A percentile compares a stretch with the other conserved stretches of the same genome.
Evolutionary conservation across 2,329 filamentous ascomycete genomes (phyloP).

Genomic region (Pseudogymnoascus sp.): DNA sequence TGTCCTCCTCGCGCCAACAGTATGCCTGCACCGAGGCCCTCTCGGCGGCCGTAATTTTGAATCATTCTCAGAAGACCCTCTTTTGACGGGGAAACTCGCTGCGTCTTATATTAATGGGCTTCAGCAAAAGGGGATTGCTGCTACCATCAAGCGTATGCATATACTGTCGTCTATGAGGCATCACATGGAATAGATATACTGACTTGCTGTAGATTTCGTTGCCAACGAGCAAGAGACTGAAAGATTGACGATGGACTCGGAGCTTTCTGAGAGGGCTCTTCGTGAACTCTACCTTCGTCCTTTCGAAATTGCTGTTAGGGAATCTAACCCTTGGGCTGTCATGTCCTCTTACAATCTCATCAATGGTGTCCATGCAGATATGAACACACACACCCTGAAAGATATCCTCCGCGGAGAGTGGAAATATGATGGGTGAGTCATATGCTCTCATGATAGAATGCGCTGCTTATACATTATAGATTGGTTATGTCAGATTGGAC

Average conservation of each 20-base stretch:
- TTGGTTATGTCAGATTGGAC: constrained; percentile 52
- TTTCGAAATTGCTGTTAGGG: constrained; percentile 63
- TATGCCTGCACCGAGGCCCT: constrained; percentile 74
- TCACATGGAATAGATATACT: constrained; percentile 13
- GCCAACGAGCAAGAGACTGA: constrained; percentile 67
- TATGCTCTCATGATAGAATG: background rate
- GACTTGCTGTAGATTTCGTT: constrained; percentile 44
- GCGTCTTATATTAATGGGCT: constrained; percentile 63
- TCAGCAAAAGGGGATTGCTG: constrained; percentile 64
- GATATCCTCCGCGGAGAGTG: constrained; percentile 52
- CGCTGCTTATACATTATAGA: constrained; percentile 26
- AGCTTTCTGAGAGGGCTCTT: constrained; percentile 54
- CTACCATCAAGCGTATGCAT: constrained; percentile 64
- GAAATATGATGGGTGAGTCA: constrained; percentile 49
- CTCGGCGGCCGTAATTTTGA: constrained; percentile 82
- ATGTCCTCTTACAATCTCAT: constrained; percentile 63
- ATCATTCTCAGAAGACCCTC: constrained; percentile 76
- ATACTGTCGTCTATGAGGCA: background rate
- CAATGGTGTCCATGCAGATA: constrained; percentile 53
- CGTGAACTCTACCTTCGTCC: constrained; percentile 66
- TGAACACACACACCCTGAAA: constrained; percentile 46
- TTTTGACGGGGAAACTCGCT: constrained; percentile 65
- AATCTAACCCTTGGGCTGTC: constrained; percentile 59
- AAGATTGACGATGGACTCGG: constrained; percentile 54
- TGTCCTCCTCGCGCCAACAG: constrained; percentile 66